These are phyloP conservation scores for Daedaleopsis nitida DNA, from an alignment of 768 basidiomycete species.

Conservation along the genomic window DNA sequence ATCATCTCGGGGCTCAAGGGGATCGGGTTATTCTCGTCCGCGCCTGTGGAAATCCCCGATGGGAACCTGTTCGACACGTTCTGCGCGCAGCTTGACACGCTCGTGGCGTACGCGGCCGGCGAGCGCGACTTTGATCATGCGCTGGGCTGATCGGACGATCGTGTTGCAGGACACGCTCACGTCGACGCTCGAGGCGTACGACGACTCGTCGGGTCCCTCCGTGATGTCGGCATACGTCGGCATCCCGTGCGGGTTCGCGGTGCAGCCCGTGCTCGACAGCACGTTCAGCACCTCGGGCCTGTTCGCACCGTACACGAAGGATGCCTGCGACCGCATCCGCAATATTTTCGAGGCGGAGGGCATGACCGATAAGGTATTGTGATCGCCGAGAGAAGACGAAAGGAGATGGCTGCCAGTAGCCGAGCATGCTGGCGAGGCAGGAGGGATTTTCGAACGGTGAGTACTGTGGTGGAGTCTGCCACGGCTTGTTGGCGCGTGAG, in stretches of 20 bases:
- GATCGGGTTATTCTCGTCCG: slow-evolving; percentile 88
- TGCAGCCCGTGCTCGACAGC: slow-evolving; percentile 90
- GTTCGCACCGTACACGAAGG: no score
- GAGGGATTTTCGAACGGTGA: no score
- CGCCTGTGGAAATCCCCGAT: slow-evolving; percentile 60
- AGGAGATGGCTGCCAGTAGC: no score
- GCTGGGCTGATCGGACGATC: neutral
- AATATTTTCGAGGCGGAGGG: slow-evolving; percentile 74
- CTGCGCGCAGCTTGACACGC: slow-evolving; percentile 85
- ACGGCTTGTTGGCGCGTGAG: no score
- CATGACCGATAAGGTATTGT: no score
- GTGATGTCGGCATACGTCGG: slow-evolving; percentile 95
- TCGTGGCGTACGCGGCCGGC: slow-evolving; percentile 89
- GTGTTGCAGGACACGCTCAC: slow-evolving; percentile 73
- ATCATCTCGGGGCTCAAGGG: slow-evolving; percentile 92
- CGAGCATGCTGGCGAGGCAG: no score
- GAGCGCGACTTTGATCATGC: slow-evolving; percentile 96
- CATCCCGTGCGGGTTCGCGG: slow-evolving; percentile 91
- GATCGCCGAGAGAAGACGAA: no score
- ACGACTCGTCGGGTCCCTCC: slow-evolving; percentile 75
- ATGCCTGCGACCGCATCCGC: no score
- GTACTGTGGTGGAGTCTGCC: no score
- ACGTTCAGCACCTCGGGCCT: slow-evolving; percentile 77
- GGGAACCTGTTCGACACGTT: slow-evolving; percentile 91
- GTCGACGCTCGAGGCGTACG: slow-evolving; percentile 89